Evolutionary conservation across 2,329 filamentous ascomycete species (phyloP).

Genomic region (Tympanopsis confertula): DNA sequence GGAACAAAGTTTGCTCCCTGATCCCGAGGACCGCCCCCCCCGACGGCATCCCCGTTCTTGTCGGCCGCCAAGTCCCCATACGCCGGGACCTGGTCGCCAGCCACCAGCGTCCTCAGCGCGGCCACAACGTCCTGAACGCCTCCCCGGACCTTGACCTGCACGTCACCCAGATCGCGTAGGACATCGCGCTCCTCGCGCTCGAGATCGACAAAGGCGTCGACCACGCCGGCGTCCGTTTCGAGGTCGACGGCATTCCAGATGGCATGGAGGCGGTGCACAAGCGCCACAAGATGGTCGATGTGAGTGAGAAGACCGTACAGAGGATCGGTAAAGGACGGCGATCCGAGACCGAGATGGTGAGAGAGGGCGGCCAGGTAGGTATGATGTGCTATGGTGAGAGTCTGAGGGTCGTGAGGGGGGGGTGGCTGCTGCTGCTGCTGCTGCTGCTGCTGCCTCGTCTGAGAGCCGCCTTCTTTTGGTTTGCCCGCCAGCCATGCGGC

Average conservation of each 20-base stretch:
- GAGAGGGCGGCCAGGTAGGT: constrained; percentile 61
- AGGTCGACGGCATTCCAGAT: constrained; percentile 72
- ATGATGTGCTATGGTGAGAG: constrained; percentile 68
- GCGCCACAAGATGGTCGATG: constrained; percentile 71
- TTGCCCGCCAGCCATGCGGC: constrained; percentile 50
- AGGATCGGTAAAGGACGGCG: constrained; percentile 47
- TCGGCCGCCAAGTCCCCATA: constrained; percentile 17
- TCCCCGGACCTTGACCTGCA: constrained; percentile 51
- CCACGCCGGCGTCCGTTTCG: constrained; percentile 70
- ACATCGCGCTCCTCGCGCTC: constrained; percentile 62
- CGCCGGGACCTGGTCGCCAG: constrained; percentile 32
- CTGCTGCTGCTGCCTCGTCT: no score
- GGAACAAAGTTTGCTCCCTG: constrained; percentile 50
- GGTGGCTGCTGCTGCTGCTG: constrained; percentile 10
- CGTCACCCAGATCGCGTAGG: constrained; percentile 47
- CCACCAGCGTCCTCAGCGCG: constrained; percentile 50
- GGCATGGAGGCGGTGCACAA: constrained; percentile 62
- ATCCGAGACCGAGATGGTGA: constrained; percentile 55
- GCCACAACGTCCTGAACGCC: constrained; percentile 51
- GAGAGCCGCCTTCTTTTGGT: constrained; percentile 7
- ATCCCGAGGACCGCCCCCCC: constrained; percentile 19
- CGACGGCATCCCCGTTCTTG: constrained; percentile 13
- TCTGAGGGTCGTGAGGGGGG: constrained; percentile 66
- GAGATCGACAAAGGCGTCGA: constrained; percentile 63
- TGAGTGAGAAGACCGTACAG: constrained; percentile 59